Evolutionary conservation across 2,329 filamentous ascomycete species (phyloP), one percentile per base, ranked within the genome.

Genomic region (Scorias spongiosa): DNA sequence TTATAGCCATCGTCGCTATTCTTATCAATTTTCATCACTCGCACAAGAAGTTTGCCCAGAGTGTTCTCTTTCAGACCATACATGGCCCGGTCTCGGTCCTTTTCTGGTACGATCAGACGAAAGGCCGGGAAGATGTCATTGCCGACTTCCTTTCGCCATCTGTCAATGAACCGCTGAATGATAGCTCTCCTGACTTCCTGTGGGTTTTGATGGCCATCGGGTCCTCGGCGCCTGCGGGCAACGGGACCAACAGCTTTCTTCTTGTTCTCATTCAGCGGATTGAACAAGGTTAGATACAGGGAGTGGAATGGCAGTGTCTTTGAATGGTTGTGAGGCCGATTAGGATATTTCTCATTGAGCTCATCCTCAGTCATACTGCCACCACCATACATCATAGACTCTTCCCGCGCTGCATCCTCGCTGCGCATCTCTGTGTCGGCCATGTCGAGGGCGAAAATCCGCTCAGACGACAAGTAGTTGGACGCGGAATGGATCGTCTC

Each of bases 11-110:
- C 89, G 49, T 93, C 85, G 0, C 86, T 93, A 54, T 88, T 80
- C 55, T 81, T 84, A 66, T 88, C 81, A 54, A 98, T 93, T 58
- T 88, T 89, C 70, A 94, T 81, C 34, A 94, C 74, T 58, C 87
- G 89, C 46, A 95, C 84, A n/a, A 96, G 69, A 15, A 96, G 66
- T 58, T 87, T 94, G 9, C 81, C 89, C 47, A 98, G 87, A 5
- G 80, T 76, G 59, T 82, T 88, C 66, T 98, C 91, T 59, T 96
- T 96, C 36, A 98, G 69, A 1, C 89, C 86, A 56, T 96, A 98
- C 69, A 94, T 87, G 14, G 83, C 82, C 40, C 91, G 77, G 56
- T 96, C 87, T 34, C 87, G 78, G 57, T 98, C 91, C 58, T 93
- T 93, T 55, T 93, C 86, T 0, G 89, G 88, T 2, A 95, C 71